Conservation (phyloP, 1,284 basidiomycete genomes). For the Ustilago lituana region DNA sequence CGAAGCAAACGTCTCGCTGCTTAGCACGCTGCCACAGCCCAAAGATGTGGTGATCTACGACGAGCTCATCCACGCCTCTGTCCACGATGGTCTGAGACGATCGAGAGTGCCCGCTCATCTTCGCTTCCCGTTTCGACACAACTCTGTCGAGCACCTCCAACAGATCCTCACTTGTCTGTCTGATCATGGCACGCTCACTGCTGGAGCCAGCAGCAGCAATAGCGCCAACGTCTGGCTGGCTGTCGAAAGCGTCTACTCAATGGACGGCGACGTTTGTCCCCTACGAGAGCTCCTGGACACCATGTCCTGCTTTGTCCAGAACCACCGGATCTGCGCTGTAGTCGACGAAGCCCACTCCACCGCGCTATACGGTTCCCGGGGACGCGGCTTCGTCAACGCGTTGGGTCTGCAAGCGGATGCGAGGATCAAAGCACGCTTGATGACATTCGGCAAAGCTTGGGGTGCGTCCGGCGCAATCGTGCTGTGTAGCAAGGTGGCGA, state of each 20-base stretch:
- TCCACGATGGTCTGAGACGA: slow-evolving; percentile 90
- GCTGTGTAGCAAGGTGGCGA: slow-evolving; percentile 77
- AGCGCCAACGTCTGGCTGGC: slow-evolving; percentile 71
- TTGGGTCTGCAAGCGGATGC: slow-evolving; percentile 27
- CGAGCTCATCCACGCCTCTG: slow-evolving; percentile 88
- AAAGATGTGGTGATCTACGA: slow-evolving; percentile 85
- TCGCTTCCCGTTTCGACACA: slow-evolving; percentile 38
- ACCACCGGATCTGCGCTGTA: slow-evolving; percentile 66
- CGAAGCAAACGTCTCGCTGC: slow-evolving; percentile 91
- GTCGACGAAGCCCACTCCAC: slow-evolving; percentile 85
- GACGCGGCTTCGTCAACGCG: slow-evolving; percentile 48
- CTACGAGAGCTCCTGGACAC: slow-evolving; percentile 75
- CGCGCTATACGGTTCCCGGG: slow-evolving; percentile 73
- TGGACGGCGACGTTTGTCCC: slow-evolving; percentile 92
- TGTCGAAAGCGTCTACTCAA: slow-evolving; percentile 89
- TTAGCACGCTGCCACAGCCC: slow-evolving; percentile 81
- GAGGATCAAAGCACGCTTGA: slow-evolving; percentile 49
- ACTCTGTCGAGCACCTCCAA: slow-evolving; percentile 19
- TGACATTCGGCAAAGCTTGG: slow-evolving; percentile 65
- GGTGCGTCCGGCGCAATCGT: slow-evolving; percentile 74
- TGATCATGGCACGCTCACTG: slow-evolving; percentile 4
- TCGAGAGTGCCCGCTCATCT: slow-evolving; percentile 68
- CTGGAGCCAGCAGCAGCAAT: slow-evolving; percentile 1
- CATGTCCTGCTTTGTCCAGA: slow-evolving; percentile 74
- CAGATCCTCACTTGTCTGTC: slow-evolving; percentile 14